phyloP scores from a whole-genome alignment of 306 rosid species.

The Gastrolobium bilobum region DNA sequence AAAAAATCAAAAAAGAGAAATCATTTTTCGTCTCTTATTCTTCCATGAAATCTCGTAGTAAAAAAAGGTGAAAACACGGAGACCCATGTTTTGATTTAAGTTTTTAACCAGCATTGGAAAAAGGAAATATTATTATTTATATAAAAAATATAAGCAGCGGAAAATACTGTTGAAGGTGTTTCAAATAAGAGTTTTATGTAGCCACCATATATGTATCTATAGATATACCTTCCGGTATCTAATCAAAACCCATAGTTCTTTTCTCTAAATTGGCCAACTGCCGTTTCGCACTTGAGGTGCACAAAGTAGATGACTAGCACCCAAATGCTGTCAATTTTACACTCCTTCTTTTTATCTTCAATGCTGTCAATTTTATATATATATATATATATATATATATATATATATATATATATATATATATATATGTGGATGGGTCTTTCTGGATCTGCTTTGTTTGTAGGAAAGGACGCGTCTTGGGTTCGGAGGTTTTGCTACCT shows the following conservation, averaged over 20 bases:
- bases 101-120: slow-evolving; percentile 40
- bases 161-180: slow-evolving; percentile 66
- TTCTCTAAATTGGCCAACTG: slow-evolving; percentile 65
- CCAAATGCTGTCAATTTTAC: slow-evolving; percentile 62
- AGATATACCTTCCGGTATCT: slow-evolving; percentile 43
- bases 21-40: slow-evolving; percentile 7
- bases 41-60: slow-evolving; percentile 63
- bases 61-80: slow-evolving; percentile 61
- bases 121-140: neutral
- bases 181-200: slow-evolving; percentile 52
- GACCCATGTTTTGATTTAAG: slow-evolving; percentile 55
- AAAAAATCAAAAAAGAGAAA: neutral
- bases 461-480: slow-evolving; percentile 61
- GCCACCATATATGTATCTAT: slow-evolving; percentile 53
- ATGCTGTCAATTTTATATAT: slow-evolving; percentile 43
- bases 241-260: slow-evolving; percentile 39
- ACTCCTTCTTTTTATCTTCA: slow-evolving; percentile 32
- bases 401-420: neutral
- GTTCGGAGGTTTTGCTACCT: slow-evolving; percentile 51
- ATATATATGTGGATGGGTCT: slow-evolving; percentile 40
- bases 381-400: neutral
- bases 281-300: slow-evolving; percentile 70
- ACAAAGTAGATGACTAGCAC: slow-evolving; percentile 59
- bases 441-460: slow-evolving; percentile 53
- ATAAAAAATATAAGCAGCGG: slow-evolving; percentile 49